Percentiles rank a stretch among this genome's conserved stretches.
These are phyloP conservation scores for Glebionis coronaria DNA, from an alignment of 129 eudicot species.

Conservation along the genomic window DNA sequence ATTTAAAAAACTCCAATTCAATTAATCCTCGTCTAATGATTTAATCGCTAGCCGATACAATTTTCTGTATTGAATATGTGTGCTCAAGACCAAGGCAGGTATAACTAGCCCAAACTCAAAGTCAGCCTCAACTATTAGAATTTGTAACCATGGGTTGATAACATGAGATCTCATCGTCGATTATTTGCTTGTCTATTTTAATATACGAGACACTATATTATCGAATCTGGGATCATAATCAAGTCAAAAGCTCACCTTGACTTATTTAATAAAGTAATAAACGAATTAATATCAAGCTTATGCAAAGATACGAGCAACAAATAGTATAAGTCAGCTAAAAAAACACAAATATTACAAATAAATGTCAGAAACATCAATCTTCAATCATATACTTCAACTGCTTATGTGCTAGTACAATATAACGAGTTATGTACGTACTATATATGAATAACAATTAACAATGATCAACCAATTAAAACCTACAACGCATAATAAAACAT, in stretches of 20 bases:
- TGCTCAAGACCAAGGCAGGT: too few relatives aligned
- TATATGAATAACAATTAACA: not conserved
- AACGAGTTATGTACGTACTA: constrained; percentile 4
- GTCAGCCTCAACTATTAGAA: too few relatives aligned
- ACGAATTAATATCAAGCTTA: not conserved
- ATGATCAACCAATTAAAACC: not conserved
- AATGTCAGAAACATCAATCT: constrained; percentile 22
- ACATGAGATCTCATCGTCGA: too few relatives aligned
- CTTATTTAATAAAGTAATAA: not conserved
- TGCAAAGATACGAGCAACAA: not conserved
- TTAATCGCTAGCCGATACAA: too few relatives aligned
- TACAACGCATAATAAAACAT: constrained; percentile 5
- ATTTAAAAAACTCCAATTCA: too few relatives aligned
- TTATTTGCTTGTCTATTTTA: too few relatives aligned
- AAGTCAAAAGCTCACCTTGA: not conserved
- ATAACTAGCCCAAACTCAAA: too few relatives aligned
- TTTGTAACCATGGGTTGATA: too few relatives aligned
- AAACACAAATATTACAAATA: constrained; percentile 18
- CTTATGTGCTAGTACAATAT: constrained; percentile 1
- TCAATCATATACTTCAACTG: not conserved
- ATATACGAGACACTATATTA: too few relatives aligned
- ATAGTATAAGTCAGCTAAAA: not conserved
- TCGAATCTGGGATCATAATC: not conserved
- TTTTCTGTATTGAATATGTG: too few relatives aligned
- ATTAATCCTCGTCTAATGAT: too few relatives aligned